A percentile compares a stretch with the other conserved stretches of the same genome.
Evolutionary conservation across 2,329 filamentous ascomycete genomes (phyloP).

Genomic region (Ophiostoma novo-ulmi): DNA sequence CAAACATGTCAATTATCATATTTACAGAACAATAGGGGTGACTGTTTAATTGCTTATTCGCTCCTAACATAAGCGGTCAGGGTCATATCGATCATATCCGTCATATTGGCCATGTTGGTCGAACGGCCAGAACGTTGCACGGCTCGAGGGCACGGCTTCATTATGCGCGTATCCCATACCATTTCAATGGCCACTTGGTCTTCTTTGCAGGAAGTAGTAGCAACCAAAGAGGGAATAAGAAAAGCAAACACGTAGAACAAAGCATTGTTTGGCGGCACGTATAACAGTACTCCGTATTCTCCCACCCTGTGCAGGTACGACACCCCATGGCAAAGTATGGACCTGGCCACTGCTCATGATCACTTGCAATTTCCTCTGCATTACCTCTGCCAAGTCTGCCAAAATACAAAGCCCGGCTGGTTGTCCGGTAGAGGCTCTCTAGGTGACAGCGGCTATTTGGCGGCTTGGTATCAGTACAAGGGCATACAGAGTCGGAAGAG

Average conservation of each 20-base stretch:
- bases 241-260: neutral
- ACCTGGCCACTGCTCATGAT: neutral
- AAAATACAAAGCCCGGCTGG: neutral
- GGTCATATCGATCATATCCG: neutral
- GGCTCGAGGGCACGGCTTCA: neutral
- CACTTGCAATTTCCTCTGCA: neutral
- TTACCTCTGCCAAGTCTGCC: neutral
- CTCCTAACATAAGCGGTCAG: neutral
- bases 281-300: neutral
- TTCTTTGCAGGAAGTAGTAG: neutral
- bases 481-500: neutral
- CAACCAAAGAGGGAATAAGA: neutral
- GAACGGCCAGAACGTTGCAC: neutral
- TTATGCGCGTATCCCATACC: constrained; percentile 2
- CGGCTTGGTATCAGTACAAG: too few species aligned
- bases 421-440: neutral
- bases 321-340: neutral
- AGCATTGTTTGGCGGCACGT: neutral
- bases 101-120: neutral
- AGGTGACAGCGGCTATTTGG: neutral
- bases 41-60: neutral
- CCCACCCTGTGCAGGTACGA: neutral
- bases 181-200: neutral
- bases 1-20: constrained; percentile 12
- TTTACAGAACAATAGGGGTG: neutral